Conservation (phyloP, 176 grass and related monocot genomes). For the Echinochloa phyllopogon region DNA sequence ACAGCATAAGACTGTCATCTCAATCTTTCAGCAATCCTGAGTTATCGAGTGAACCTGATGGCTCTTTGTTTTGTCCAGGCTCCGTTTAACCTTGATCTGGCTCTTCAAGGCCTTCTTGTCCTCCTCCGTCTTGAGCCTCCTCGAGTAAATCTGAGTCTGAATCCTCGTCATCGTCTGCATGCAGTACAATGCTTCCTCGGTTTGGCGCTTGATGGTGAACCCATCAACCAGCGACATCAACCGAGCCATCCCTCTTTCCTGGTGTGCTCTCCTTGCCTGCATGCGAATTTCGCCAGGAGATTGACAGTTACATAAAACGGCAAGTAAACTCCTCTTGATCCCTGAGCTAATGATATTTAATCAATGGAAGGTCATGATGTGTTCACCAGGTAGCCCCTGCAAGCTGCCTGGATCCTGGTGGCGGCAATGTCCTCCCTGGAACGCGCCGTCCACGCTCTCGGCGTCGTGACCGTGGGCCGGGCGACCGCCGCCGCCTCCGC, state of each 20-base stretch:
- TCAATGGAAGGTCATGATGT: not conserved
- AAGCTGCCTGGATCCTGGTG: slow-evolving; percentile 65
- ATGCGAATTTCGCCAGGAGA: not conserved
- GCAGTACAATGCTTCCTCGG: slow-evolving; percentile 54
- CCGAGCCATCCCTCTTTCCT: slow-evolving; percentile 52
- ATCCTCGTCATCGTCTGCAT: slow-evolving; percentile 76
- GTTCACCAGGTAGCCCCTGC: slow-evolving; percentile 60
- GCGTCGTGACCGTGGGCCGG: not conserved
- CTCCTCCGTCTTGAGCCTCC: slow-evolving; percentile 74
- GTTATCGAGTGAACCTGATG: not conserved
- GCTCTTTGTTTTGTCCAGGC: slow-evolving; percentile 46
- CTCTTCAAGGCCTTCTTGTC: slow-evolving; percentile 70
- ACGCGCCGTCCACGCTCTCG: slow-evolving; percentile 18
- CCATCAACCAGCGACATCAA: slow-evolving; percentile 68
- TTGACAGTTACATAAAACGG: not conserved
- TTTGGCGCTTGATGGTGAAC: slow-evolving; percentile 61
- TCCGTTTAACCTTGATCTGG: slow-evolving; percentile 61
- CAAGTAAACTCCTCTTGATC: not conserved
- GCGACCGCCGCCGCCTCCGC: not conserved
- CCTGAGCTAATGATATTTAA: not conserved
- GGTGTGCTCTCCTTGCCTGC: slow-evolving; percentile 57
- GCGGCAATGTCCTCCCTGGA: slow-evolving; percentile 63
- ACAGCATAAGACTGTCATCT: too few species aligned
- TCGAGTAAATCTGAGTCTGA: slow-evolving; percentile 69
- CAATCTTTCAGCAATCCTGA: not conserved